Evolutionary conservation across 2,329 filamentous ascomycete genomes (phyloP).

Genomic region (Microascus cirrosus): DNA sequence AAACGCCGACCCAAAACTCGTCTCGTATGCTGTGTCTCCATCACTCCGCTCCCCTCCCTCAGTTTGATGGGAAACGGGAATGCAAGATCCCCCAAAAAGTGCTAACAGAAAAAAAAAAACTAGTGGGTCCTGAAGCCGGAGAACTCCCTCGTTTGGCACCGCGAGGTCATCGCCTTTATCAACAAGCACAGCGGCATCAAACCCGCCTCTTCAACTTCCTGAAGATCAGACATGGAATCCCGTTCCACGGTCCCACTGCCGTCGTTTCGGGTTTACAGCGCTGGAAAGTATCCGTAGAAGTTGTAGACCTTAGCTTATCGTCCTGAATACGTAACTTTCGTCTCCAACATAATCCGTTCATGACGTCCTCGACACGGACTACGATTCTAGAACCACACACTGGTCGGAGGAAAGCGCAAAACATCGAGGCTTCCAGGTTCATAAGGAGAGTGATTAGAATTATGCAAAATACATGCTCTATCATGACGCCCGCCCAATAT

Average conservation of each 20-base stretch:
- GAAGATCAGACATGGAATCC: not conserved
- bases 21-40: no score
- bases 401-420: no score
- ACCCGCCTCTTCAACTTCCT: not conserved
- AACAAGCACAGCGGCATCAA: constrained; percentile 46
- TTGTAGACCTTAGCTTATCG: no score
- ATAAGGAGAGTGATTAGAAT: constrained; percentile 14
- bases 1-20: no score
- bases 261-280: not conserved
- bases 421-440: not conserved
- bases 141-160: constrained; percentile 85
- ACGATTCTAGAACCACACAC: no score
- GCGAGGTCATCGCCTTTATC: constrained; percentile 70
- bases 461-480: constrained; percentile 17
- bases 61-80: not conserved
- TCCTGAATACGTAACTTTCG: no score
- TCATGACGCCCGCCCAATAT: constrained; percentile 10
- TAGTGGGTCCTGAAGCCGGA: constrained; percentile 83
- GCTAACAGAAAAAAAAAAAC: not conserved
- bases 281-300: not conserved
- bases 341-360: no score
- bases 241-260: no score
- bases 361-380: no score
- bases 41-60: no score
- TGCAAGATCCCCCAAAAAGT: not conserved